Evolutionary conservation across 768 basidiomycete genomes (phyloP).

Genomic region (Ramaria rubella): DNA sequence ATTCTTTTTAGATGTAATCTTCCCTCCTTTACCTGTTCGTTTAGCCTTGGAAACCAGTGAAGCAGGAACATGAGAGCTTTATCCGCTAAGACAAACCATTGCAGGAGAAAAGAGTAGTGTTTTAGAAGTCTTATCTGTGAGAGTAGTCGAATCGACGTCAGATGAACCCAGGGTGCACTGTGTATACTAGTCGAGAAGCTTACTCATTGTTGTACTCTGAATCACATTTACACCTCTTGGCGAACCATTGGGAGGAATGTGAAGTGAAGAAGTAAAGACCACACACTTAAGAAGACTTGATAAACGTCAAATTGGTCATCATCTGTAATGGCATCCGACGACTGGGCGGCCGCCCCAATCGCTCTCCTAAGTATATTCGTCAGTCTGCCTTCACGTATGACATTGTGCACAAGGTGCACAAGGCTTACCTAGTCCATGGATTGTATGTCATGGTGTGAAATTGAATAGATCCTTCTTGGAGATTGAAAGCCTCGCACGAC

Average conservation of each 20-base stretch:
- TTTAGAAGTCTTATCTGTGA: constrained; percentile 60
- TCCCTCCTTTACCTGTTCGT: constrained; percentile 53
- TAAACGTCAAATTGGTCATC: constrained; percentile 73
- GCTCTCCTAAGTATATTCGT: constrained; percentile 45
- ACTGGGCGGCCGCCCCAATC: constrained; percentile 73
- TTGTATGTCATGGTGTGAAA: constrained; percentile 55
- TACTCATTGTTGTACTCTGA: constrained; percentile 63
- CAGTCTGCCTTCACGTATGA: not conserved
- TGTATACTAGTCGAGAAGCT: constrained; percentile 82
- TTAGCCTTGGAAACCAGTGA: constrained; percentile 41
- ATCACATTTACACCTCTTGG: constrained; percentile 47
- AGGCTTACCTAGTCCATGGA: constrained; percentile 40
- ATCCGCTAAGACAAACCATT: constrained; percentile 83
- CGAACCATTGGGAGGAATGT: constrained; percentile 4
- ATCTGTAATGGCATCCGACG: constrained; percentile 65
- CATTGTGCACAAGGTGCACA: constrained; percentile 32
- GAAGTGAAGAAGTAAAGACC: not conserved
- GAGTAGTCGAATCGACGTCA: constrained; percentile 55
- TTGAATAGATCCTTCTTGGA: constrained; percentile 75
- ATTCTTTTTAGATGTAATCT: constrained; percentile 38
- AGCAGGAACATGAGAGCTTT: constrained; percentile 45
- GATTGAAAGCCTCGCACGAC: constrained; percentile 63
- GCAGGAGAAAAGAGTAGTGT: constrained; percentile 86
- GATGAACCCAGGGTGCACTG: constrained; percentile 55
- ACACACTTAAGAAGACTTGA: constrained; percentile 68